Evolutionary conservation across 768 basidiomycete genomes (phyloP).

Genomic region (Termitomyces titanicus): DNA sequence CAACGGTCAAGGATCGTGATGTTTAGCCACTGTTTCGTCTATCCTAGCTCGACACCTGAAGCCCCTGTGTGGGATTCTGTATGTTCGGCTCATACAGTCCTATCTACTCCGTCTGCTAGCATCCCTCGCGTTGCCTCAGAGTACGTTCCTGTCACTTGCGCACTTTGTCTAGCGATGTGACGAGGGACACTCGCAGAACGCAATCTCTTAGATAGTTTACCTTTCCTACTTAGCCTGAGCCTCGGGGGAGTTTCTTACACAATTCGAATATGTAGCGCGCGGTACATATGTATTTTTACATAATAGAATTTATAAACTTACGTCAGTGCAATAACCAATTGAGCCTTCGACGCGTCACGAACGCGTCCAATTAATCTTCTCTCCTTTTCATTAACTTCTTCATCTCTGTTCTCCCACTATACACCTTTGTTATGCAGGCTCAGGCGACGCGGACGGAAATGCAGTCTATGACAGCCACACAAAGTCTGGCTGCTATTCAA

Average conservation of each 20-base stretch:
- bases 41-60: background rate
- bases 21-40: background rate
- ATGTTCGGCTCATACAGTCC: background rate
- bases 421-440: slow-evolving; percentile 26
- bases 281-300: too few species aligned
- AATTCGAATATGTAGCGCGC: too few species aligned
- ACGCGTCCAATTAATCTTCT: background rate
- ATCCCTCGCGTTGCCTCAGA: background rate
- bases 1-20: slow-evolving; percentile 28
- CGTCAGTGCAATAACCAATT: background rate
- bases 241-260: too few species aligned
- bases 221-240: too few species aligned
- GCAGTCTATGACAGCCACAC: slow-evolving; percentile 48
- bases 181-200: background rate
- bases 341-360: background rate
- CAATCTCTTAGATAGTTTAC: too few species aligned
- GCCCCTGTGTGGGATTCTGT: background rate
- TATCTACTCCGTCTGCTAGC: background rate
- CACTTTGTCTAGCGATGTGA: background rate
- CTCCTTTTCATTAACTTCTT: background rate
- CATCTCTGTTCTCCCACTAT: background rate
- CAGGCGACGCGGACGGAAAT: slow-evolving; percentile 31
- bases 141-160: background rate
- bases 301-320: too few species aligned
- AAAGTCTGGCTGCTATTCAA: slow-evolving; percentile 69